phyloP scores from a whole-genome alignment of 2,329 filamentous ascomycete genomes.

The Knoxdaviesia capensis region DNA sequence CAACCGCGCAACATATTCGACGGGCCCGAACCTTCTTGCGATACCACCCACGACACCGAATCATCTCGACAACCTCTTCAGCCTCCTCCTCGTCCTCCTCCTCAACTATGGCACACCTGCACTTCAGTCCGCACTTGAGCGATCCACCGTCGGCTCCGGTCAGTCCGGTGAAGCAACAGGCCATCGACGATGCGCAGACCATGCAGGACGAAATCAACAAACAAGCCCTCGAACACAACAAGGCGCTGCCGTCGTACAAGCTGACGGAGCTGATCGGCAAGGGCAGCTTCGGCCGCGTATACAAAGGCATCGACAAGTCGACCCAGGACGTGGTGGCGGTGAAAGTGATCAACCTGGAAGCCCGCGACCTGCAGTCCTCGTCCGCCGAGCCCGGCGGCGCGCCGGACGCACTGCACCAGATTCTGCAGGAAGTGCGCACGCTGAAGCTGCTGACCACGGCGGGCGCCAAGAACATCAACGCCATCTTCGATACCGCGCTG shows the following conservation, averaged over 20 bases:
- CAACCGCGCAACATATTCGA: too few species aligned
- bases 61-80: too few species aligned
- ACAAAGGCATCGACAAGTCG: constrained; percentile 26
- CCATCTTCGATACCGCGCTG: constrained; percentile 42
- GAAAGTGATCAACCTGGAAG: constrained; percentile 61
- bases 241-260: constrained; percentile 34
- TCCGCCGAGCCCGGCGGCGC: constrained; percentile 13
- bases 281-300: constrained; percentile 45
- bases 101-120: too few species aligned
- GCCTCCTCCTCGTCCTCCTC: too few species aligned
- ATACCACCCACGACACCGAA: too few species aligned
- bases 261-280: constrained; percentile 47
- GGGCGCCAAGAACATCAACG: constrained; percentile 43
- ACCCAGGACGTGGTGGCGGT: constrained; percentile 35
- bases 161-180: constrained; percentile 8
- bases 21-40: too few species aligned
- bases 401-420: constrained; percentile 29
- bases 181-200: constrained; percentile 41
- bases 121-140: too few species aligned
- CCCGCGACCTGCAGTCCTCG: constrained; percentile 40
- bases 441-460: constrained; percentile 39
- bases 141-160: too few species aligned
- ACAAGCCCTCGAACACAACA: constrained; percentile 32
- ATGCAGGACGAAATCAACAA: constrained; percentile 40
- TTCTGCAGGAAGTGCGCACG: constrained; percentile 29